A percentile compares a stretch with the other conserved stretches of the same genome.
These are phyloP conservation scores for Mucor plumbeus DNA, from an alignment of 371 early-diverging fungal species.

Conservation along the genomic window DNA sequence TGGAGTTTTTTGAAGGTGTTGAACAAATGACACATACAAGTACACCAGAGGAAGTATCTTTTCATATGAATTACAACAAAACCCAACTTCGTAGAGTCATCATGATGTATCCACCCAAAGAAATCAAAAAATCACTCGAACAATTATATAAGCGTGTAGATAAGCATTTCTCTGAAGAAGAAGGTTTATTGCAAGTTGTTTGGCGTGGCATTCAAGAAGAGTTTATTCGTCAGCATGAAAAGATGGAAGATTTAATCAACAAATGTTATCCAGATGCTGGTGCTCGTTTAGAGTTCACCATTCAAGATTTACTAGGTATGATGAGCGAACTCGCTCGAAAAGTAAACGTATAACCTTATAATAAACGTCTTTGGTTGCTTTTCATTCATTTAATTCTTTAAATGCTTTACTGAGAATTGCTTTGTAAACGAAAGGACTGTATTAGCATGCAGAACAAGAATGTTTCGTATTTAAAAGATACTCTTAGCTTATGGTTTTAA, in stretches of 20 bases:
- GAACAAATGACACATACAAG: slow-evolving; percentile 78
- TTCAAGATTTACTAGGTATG: slow-evolving; percentile 78
- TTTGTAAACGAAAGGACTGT: no score
- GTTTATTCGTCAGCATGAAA: slow-evolving; percentile 78
- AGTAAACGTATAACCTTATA: slow-evolving; percentile 38
- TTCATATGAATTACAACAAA: slow-evolving; percentile 87
- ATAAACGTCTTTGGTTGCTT: no score
- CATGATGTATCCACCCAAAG: slow-evolving; percentile 81
- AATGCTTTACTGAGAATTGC: no score
- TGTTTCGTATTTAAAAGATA: no score
- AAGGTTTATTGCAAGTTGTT: slow-evolving; percentile 83
- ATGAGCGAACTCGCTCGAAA: slow-evolving; percentile 70
- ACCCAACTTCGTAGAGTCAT: slow-evolving; percentile 85
- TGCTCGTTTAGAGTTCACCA: slow-evolving; percentile 85
- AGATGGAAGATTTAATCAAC: slow-evolving; percentile 79
- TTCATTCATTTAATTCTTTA: no score
- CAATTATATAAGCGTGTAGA: slow-evolving; percentile 89
- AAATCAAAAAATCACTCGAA: slow-evolving; percentile 82
- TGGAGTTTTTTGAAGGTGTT: slow-evolving; percentile 96
- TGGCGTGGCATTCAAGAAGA: slow-evolving; percentile 94
- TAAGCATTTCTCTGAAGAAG: slow-evolving; percentile 90
- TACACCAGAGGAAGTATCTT: slow-evolving; percentile 85
- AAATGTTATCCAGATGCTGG: slow-evolving; percentile 88
- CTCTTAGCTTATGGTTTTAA: no score
- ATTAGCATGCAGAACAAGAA: no score